A percentile compares a stretch with the other conserved stretches of the same genome.
Conservation (phyloP, 163 green algal genomes). For the Smithsoniella earleae region DNA sequence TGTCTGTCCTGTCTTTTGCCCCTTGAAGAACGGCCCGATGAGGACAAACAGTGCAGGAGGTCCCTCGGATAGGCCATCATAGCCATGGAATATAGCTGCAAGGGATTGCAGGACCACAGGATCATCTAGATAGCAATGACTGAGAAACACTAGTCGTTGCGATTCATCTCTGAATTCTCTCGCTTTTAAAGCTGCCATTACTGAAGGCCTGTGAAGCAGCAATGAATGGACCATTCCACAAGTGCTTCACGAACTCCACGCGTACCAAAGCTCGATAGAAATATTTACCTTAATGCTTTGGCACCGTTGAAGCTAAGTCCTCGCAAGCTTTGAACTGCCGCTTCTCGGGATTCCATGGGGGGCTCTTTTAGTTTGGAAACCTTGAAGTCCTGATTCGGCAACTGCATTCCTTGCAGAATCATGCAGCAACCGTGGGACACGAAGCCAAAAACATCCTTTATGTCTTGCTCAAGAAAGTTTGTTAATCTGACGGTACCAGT, state of each 20-base stretch:
- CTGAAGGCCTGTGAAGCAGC: neutral
- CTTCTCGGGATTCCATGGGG: neutral
- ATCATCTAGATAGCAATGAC: slow-evolving; percentile 11
- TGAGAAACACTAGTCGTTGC: slow-evolving; percentile 19
- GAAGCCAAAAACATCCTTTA: neutral
- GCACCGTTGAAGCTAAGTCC: neutral
- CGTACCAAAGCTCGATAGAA: neutral
- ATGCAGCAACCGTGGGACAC: neutral
- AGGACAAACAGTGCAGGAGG: slow-evolving; percentile 3
- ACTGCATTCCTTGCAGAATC: neutral
- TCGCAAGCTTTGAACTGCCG: neutral
- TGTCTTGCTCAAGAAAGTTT: neutral
- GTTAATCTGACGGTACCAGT: neutral
- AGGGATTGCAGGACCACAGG: neutral
- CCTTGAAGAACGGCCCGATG: neutral
- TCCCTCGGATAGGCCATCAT: neutral
- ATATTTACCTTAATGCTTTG: neutral
- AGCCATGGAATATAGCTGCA: slow-evolving; percentile 21
- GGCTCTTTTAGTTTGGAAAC: neutral
- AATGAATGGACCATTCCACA: neutral
- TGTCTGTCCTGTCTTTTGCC: neutral
- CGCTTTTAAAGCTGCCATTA: neutral
- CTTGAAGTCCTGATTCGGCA: neutral
- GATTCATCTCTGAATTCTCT: slow-evolving; percentile 4
- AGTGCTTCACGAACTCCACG: neutral